Conservation (phyloP, 306 rosid genomes). For the Amphicarpaea edgeworthii region DNA sequence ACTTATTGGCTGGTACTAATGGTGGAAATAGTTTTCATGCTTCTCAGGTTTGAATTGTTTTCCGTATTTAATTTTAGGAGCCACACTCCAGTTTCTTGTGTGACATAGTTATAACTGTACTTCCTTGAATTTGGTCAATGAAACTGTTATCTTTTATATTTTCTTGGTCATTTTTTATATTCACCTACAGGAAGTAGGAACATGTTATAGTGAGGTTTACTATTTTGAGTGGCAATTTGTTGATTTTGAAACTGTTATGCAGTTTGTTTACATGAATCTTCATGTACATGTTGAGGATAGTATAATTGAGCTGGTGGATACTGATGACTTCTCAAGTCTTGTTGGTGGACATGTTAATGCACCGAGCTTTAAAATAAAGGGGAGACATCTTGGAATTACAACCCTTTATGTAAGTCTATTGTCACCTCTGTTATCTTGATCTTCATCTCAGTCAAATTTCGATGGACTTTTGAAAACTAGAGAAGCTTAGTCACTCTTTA, state of each 20-base stretch:
- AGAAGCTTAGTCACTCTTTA: slow-evolving; percentile 39
- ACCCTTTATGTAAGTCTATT: slow-evolving; percentile 75
- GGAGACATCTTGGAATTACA: slow-evolving; percentile 77
- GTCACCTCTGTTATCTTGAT: slow-evolving; percentile 29
- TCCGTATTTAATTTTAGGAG: slow-evolving; percentile 31
- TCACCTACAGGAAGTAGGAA: slow-evolving; percentile 4
- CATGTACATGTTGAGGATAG: slow-evolving; percentile 83
- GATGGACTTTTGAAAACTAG: slow-evolving; percentile 34
- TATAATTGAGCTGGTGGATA: slow-evolving; percentile 71
- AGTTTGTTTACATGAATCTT: slow-evolving; percentile 84
- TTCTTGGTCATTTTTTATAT: slow-evolving; percentile 39
- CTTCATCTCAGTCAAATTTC: slow-evolving; percentile 39
- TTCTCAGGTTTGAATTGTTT: slow-evolving; percentile 74
- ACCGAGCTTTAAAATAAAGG: slow-evolving; percentile 73
- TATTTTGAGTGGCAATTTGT: slow-evolving; percentile 27
- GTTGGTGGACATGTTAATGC: slow-evolving; percentile 53
- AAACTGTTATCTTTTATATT: slow-evolving; percentile 26
- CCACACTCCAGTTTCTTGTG: slow-evolving; percentile 22
- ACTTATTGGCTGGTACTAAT: slow-evolving; percentile 71
- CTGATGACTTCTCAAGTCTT: slow-evolving; percentile 52
- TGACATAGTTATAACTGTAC: slow-evolving; percentile 34
- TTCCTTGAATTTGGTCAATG: slow-evolving; percentile 37
- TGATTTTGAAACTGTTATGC: slow-evolving; percentile 58
- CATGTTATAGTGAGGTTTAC: slow-evolving; percentile 27
- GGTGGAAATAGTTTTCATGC: slow-evolving; percentile 76